Conservation (phyloP, 345 rosid genomes). For the Hibiscus syriacus region DNA sequence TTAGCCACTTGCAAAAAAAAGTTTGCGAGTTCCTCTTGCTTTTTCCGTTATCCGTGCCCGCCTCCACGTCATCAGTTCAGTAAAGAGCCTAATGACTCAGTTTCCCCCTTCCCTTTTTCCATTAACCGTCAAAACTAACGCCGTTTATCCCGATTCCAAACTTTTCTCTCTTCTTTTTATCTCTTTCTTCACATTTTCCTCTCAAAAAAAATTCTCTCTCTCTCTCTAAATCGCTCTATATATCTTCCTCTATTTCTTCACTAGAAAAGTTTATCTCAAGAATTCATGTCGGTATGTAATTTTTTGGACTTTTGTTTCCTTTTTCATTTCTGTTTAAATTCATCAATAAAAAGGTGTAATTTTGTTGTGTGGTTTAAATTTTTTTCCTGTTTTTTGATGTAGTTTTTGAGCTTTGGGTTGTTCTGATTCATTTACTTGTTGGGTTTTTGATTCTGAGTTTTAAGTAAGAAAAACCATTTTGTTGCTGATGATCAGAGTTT, state of each 20-base stretch:
- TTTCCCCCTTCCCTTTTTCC: neutral
- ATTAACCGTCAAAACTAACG: conserved; percentile 23
- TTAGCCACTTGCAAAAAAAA: no score
- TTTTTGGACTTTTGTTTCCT: neutral
- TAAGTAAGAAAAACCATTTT: neutral
- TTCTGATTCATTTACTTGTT: neutral
- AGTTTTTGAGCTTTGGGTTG: conserved; percentile 15
- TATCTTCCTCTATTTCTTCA: no score
- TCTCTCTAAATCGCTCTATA: neutral
- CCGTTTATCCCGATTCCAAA: conserved; percentile 14
- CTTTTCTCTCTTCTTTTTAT: neutral
- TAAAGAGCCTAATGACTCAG: neutral
- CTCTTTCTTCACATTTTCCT: neutral
- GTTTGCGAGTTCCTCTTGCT: conserved; percentile 44
- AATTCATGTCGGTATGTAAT: conserved; percentile 64
- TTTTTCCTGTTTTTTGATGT: neutral
- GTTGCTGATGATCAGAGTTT: neutral
- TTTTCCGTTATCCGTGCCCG: conserved; percentile 5
- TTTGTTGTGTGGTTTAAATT: conserved; percentile 7
- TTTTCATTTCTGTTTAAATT: conserved; percentile 4
- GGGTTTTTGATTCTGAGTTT: conserved; percentile 10
- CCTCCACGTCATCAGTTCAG: conserved; percentile 16
- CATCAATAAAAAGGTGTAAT: neutral
- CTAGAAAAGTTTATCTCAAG: conserved; percentile 4
- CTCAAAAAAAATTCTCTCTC: conserved; percentile 11